Conservation (phyloP, 2,329 filamentous ascomycete species). For the Pseudocercospora crystallina region DNA sequence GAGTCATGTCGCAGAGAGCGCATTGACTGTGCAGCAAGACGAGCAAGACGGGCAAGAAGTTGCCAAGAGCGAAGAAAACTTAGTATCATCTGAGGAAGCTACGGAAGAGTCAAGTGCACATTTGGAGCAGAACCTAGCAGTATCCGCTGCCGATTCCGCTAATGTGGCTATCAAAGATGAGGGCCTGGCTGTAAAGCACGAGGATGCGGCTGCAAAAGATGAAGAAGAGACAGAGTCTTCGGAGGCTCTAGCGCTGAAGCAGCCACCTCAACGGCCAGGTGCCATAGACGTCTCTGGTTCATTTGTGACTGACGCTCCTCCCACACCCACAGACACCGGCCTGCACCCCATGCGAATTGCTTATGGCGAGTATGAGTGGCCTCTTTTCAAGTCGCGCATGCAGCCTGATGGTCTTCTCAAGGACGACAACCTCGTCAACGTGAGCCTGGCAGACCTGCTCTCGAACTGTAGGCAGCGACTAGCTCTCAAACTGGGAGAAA, state of each 20-base stretch:
- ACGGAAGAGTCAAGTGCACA: too few relatives aligned
- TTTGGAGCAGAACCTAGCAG: too few relatives aligned
- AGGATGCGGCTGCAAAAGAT: neutral
- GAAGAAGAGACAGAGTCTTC: constrained; percentile 1
- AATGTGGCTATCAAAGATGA: too few relatives aligned
- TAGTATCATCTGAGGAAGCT: too few relatives aligned
- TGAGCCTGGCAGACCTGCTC: constrained; percentile 57
- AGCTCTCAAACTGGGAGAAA: constrained; percentile 54
- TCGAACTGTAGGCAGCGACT: constrained; percentile 44
- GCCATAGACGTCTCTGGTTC: constrained; percentile 14
- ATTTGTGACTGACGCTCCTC: constrained; percentile 26
- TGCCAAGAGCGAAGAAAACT: too few relatives aligned
- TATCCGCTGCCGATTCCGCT: too few relatives aligned
- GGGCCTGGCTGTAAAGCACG: neutral
- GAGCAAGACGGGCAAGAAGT: too few relatives aligned
- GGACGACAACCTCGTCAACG: constrained; percentile 55
- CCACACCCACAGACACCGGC: constrained; percentile 38
- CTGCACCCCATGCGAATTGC: constrained; percentile 53
- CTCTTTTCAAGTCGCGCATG: constrained; percentile 57
- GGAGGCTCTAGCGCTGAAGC: neutral
- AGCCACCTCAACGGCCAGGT: constrained; percentile 11
- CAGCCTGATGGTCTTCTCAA: constrained; percentile 57
- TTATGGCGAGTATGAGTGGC: constrained; percentile 58
- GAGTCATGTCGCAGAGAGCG: too few relatives aligned
- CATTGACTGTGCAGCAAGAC: too few relatives aligned